Percentiles rank a stretch among this genome's conserved stretches.
phyloP scores from a whole-genome alignment of 495 filamentous ascomycete species.

The Lichenothelia convexa region DNA sequence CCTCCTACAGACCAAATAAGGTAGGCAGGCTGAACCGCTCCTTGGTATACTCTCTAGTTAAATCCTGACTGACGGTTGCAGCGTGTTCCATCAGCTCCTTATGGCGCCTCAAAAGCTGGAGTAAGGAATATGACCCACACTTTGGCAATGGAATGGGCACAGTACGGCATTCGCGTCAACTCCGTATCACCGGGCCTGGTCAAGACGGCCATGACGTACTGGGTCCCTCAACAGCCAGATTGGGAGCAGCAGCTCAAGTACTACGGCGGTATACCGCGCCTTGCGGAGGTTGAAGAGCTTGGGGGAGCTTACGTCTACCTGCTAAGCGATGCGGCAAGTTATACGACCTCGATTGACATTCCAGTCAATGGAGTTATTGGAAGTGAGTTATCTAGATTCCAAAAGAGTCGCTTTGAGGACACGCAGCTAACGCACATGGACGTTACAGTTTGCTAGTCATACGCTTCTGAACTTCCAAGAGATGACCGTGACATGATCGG shows the following conservation, averaged over 20 bases:
- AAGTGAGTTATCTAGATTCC: no score
- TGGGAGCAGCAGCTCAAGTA: slow-evolving; percentile 14
- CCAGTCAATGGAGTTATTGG: slow-evolving; percentile 12
- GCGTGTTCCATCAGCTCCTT: slow-evolving; percentile 8
- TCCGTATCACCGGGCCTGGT: slow-evolving; percentile 8
- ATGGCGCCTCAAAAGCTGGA: slow-evolving; percentile 8
- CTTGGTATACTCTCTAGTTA: not conserved
- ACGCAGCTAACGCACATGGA: no score
- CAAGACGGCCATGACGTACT: slow-evolving; percentile 11
- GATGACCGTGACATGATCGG: no score
- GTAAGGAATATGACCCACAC: slow-evolving; percentile 8
- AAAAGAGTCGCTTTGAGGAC: no score
- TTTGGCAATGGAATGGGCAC: slow-evolving; percentile 10
- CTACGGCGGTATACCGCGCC: slow-evolving; percentile 9
- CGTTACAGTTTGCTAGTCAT: no score
- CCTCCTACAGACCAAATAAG: slow-evolving; percentile 7
- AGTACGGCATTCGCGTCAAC: slow-evolving; percentile 10
- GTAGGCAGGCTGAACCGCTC: not conserved
- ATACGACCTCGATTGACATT: slow-evolving; percentile 11
- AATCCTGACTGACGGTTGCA: no score
- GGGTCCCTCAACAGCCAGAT: slow-evolving; percentile 9
- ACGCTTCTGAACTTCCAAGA: no score
- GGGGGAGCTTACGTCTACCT: slow-evolving; percentile 10
- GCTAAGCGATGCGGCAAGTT: slow-evolving; percentile 10
- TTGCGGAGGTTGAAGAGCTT: slow-evolving; percentile 9